Evolutionary conservation across 2,329 filamentous ascomycete genomes (phyloP), one percentile per base, ranked within the genome.

Genomic region (Fusarium phyllophilum): DNA sequence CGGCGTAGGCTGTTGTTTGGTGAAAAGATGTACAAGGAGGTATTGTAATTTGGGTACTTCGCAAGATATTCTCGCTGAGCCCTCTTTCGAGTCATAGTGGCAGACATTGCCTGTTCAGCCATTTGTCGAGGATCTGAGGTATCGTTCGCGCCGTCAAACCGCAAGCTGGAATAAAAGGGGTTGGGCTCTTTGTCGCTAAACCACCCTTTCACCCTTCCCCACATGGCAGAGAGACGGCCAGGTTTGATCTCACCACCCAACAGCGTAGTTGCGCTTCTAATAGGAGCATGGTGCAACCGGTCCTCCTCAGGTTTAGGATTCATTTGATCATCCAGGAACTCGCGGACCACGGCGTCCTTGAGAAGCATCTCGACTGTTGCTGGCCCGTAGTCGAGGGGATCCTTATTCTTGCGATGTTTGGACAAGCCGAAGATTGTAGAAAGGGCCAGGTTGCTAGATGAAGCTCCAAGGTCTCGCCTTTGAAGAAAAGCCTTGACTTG

Each of bases 401-500:
- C 96, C 77, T 91, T 91, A 38, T 88, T 87, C 45, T 89, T 86
- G 34, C 86, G 85, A 76, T 89, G 84, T 78, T 89, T 87, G 59
- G 89, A 85, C 78, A 92, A 85, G 75, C 90, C 85, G 78, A 93
- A 92, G 60, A 94, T 91, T 44, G 91, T 90, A 8, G 91, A 91
- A 22, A 97, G 84, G 0, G 94, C 92, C 36, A 98, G 85, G 76
- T 96, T 97, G 73, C 92, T 88, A 81, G 90, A 81, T 81, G 90
- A 88, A 44, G 89, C 89, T 31, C 92, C 93, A 38, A 97, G 86
- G 78, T 98, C 95, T 80, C 96, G 97, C 76, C 95, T 91, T 79
- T 97, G 94, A 49, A 99, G 85, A 78, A 98, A 99, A 3, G 96
- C 94, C 79, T 95, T 96, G 69, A 99, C 95, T 83, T 99, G 97